A percentile compares a stretch with the other conserved stretches of the same genome.
phyloP scores from a whole-genome alignment of 2,329 filamentous ascomycete genomes.

The Coniochaeta sp. region DNA sequence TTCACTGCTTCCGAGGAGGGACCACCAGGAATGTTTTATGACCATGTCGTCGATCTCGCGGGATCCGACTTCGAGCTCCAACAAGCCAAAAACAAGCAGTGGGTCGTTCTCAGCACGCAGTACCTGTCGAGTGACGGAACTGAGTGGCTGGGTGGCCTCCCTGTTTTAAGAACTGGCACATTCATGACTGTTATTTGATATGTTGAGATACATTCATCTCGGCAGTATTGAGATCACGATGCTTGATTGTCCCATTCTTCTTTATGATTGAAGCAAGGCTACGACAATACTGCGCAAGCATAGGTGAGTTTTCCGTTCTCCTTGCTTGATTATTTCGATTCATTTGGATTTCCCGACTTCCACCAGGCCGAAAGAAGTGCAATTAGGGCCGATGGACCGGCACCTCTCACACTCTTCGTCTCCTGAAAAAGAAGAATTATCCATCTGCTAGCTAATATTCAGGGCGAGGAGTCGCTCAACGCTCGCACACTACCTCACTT shows the following conservation, averaged over 20 bases:
- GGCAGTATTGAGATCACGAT: too few species aligned
- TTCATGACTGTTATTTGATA: too few species aligned
- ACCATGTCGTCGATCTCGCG: background rate
- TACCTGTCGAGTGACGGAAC: too few species aligned
- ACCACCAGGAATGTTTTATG: background rate
- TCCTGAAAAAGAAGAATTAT: background rate
- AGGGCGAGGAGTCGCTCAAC: constrained; percentile 47
- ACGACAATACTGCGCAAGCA: background rate
- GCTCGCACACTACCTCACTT: constrained; percentile 56
- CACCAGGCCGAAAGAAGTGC: background rate
- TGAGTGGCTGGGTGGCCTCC: too few species aligned
- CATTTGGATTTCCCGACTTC: background rate
- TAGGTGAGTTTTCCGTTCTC: background rate
- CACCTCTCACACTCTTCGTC: background rate
- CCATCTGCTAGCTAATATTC: constrained; percentile 17
- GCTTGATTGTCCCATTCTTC: background rate
- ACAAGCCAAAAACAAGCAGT: background rate
- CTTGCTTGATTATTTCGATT: background rate
- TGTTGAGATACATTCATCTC: too few species aligned
- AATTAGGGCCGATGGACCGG: background rate
- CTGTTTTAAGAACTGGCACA: too few species aligned
- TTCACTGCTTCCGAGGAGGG: background rate
- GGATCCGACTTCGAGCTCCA: background rate
- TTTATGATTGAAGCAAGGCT: background rate
- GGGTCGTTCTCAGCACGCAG: background rate